Conservation (phyloP, 164 flowering plant genomes). For the Dillenia suffruticosa region DNA sequence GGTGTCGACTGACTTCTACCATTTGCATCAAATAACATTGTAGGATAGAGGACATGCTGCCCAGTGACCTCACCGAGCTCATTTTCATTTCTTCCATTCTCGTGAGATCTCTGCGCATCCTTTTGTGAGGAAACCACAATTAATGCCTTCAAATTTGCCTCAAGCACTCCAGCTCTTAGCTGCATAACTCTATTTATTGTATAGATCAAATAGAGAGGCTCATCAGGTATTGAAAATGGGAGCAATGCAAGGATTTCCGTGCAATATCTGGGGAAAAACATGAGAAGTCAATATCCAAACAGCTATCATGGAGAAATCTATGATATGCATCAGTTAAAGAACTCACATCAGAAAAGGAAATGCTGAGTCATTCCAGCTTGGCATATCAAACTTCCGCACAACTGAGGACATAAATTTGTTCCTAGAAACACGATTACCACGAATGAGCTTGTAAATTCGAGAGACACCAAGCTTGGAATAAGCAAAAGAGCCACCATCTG, state of each 20-base stretch:
- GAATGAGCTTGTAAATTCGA: slow-evolving; percentile 88
- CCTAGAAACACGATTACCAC: slow-evolving; percentile 84
- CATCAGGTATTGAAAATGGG: slow-evolving; percentile 85
- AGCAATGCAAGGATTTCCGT: slow-evolving; percentile 84
- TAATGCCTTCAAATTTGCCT: slow-evolving; percentile 76
- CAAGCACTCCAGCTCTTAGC: slow-evolving; percentile 83
- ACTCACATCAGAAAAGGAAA: slow-evolving; percentile 82
- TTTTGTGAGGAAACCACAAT: slow-evolving; percentile 34
- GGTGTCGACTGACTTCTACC: slow-evolving; percentile 14
- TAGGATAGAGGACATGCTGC: slow-evolving; percentile 13
- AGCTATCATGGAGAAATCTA: neutral
- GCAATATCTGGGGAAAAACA: slow-evolving; percentile 67
- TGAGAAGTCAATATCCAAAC: slow-evolving; percentile 7
- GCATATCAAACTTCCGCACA: slow-evolving; percentile 80
- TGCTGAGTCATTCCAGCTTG: slow-evolving; percentile 40
- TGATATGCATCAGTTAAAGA: neutral
- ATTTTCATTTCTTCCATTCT: slow-evolving; percentile 36
- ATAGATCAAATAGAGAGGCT: slow-evolving; percentile 88
- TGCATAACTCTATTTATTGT: slow-evolving; percentile 87
- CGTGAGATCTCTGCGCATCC: slow-evolving; percentile 22
- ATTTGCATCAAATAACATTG: slow-evolving; percentile 33
- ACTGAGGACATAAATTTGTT: slow-evolving; percentile 95
- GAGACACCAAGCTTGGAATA: slow-evolving; percentile 82
- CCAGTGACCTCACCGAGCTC: slow-evolving; percentile 17
- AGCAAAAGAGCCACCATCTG: slow-evolving; percentile 48